A percentile compares a stretch with the other conserved stretches of the same genome.
These are phyloP conservation scores for Simmondsia chinensis DNA, from an alignment of 148 eudicot genomes.

Conservation along the genomic window DNA sequence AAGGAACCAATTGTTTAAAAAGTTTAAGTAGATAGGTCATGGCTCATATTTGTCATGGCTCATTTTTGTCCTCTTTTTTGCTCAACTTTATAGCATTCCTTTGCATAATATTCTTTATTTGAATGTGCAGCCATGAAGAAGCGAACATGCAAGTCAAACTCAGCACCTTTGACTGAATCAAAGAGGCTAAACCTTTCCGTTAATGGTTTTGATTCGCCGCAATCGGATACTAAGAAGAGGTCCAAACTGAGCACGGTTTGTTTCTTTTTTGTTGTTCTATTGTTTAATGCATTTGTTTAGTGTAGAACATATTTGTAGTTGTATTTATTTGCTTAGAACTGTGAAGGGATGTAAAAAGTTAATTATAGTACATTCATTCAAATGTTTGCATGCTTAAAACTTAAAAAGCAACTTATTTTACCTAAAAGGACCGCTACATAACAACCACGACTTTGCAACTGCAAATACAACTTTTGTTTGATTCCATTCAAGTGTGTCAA, in stretches of 20 bases:
- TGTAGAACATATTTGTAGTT: neutral
- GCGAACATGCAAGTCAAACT: slow-evolving; percentile 28
- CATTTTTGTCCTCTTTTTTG: neutral
- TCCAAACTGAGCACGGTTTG: slow-evolving; percentile 26
- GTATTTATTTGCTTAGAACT: neutral
- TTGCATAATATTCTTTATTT: neutral
- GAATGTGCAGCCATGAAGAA: slow-evolving; percentile 43
- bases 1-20: neutral
- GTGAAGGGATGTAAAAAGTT: neutral
- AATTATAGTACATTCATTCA: slow-evolving; percentile 2
- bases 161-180: slow-evolving; percentile 15
- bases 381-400: too few species aligned
- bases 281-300: neutral
- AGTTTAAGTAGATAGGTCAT: neutral
- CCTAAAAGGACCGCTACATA: too few species aligned
- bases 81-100: neutral
- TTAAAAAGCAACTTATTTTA: too few species aligned
- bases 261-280: neutral
- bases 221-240: slow-evolving; percentile 25
- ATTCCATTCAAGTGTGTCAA: too few species aligned
- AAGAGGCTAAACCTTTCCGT: slow-evolving; percentile 22
- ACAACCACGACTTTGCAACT: too few species aligned
- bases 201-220: slow-evolving; percentile 16
- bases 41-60: neutral
- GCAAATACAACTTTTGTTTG: too few species aligned